Percentiles rank a stretch among this genome's conserved stretches.
Conservation (phyloP, 2,329 filamentous ascomycete species). For the Leptographium radiaticola region DNA sequence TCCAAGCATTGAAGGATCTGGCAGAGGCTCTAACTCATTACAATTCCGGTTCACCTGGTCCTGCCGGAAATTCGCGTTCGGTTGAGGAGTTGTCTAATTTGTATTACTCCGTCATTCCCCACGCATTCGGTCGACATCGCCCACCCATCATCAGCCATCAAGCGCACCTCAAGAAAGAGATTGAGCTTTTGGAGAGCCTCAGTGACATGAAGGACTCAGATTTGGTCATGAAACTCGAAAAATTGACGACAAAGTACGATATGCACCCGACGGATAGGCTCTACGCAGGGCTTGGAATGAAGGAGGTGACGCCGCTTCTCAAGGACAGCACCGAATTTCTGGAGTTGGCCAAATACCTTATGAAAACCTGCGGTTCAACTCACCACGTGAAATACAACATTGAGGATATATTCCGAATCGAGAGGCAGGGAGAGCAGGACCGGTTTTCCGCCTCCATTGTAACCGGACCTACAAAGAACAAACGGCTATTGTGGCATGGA, state of each 20-base stretch:
- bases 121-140: conserved; percentile 60
- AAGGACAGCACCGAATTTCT: conserved; percentile 46
- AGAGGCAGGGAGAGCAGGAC: conserved; percentile 57
- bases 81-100: conserved; percentile 54
- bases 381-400: conserved; percentile 50
- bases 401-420: conserved; percentile 70
- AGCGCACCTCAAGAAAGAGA: conserved; percentile 54
- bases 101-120: conserved; percentile 74
- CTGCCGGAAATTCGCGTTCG: conserved; percentile 34
- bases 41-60: conserved; percentile 26
- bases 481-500: conserved; percentile 77
- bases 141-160: conserved; percentile 53
- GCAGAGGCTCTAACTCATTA: conserved; percentile 48
- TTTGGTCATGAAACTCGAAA: conserved; percentile 59
- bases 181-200: conserved; percentile 67
- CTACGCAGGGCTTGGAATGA: conserved; percentile 55
- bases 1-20: conserved; percentile 63
- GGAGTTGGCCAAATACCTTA: conserved; percentile 53
- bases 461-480: conserved; percentile 26
- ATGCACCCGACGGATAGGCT: conserved; percentile 59
- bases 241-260: conserved; percentile 31
- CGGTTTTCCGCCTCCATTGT: conserved; percentile 49
- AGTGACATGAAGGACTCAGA: conserved; percentile 76
- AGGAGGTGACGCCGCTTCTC: conserved; percentile 63
- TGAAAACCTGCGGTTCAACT: conserved; percentile 51